phyloP scores from a whole-genome alignment of 306 rosid genomes.

The Sesbania bispinosa region DNA sequence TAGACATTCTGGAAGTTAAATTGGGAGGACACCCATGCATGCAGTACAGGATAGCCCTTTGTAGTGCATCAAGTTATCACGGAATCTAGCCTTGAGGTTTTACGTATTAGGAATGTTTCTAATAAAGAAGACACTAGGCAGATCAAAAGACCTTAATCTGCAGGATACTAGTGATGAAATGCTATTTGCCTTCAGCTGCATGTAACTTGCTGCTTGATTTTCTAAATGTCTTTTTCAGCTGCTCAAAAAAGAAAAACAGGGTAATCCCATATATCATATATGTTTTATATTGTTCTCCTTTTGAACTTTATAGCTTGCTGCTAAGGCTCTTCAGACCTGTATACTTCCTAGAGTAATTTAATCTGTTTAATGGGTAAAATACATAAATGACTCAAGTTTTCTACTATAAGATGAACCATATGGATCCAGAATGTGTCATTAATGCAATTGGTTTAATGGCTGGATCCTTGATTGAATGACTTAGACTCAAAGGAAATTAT shows the following conservation, averaged over 20 bases:
- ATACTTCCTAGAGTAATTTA: background rate
- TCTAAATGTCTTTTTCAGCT: background rate
- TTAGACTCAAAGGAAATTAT: background rate
- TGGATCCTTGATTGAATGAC: background rate
- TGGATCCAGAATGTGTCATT: background rate
- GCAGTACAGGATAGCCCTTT: background rate
- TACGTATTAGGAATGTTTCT: background rate
- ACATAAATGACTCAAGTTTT: background rate
- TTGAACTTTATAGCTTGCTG: background rate
- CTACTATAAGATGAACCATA: background rate
- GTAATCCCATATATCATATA: background rate
- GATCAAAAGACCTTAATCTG: background rate
- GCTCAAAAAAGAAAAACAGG: background rate
- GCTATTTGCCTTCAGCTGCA: background rate
- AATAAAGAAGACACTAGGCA: background rate
- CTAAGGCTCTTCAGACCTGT: background rate
- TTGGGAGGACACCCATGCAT: background rate
- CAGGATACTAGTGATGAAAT: background rate
- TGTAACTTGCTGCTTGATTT: conserved; percentile 9
- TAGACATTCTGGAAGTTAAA: background rate
- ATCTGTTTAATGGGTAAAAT: background rate
- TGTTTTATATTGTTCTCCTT: background rate
- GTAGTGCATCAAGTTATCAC: background rate
- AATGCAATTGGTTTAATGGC: background rate
- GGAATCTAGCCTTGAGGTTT: background rate